Percentiles rank a stretch among this genome's conserved stretches.
Evolutionary conservation across 208 protist species (phyloP).

Genomic region (Vickermania ingenoplastis): DNA sequence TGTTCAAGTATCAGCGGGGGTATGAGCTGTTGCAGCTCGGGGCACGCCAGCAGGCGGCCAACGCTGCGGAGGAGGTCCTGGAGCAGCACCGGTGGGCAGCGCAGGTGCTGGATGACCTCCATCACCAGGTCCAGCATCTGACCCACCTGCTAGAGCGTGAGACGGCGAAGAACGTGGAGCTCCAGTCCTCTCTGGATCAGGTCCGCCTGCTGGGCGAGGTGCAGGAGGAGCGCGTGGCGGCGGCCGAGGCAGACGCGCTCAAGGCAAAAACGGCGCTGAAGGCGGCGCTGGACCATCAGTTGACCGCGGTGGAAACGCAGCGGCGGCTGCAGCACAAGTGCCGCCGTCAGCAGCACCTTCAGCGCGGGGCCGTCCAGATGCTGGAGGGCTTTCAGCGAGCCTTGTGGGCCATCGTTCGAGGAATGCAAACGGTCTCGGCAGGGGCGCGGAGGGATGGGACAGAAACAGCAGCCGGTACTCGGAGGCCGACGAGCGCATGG

Average conservation of each 20-base stretch:
- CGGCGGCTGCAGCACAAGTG: constrained; percentile 7
- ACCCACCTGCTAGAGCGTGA: not conserved
- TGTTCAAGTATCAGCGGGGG: constrained; percentile 13
- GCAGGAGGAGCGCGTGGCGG: not conserved
- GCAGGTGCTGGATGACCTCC: constrained; percentile 7
- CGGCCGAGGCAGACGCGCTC: not conserved
- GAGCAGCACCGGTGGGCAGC: constrained; percentile 51
- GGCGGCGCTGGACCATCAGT: not conserved
- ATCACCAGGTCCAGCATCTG: constrained; percentile 12
- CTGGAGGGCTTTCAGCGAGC: too few species aligned
- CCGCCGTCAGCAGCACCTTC: not conserved
- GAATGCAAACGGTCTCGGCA: too few species aligned
- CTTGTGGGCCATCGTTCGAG: too few species aligned
- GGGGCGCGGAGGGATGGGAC: too few species aligned
- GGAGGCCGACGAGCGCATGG: too few species aligned
- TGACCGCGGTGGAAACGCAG: not conserved
- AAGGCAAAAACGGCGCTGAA: not conserved
- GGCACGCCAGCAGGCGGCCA: constrained; percentile 13
- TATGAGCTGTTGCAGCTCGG: constrained; percentile 9
- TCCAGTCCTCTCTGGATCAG: not conserved
- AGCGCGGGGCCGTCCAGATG: constrained; percentile 1
- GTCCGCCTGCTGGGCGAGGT: not conserved
- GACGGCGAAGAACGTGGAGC: not conserved
- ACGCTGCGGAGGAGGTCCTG: constrained; percentile 27
- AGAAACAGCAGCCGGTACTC: too few species aligned